phyloP scores from a whole-genome alignment of 495 filamentous ascomycete genomes.

The Aspergillus homomorphus region DNA sequence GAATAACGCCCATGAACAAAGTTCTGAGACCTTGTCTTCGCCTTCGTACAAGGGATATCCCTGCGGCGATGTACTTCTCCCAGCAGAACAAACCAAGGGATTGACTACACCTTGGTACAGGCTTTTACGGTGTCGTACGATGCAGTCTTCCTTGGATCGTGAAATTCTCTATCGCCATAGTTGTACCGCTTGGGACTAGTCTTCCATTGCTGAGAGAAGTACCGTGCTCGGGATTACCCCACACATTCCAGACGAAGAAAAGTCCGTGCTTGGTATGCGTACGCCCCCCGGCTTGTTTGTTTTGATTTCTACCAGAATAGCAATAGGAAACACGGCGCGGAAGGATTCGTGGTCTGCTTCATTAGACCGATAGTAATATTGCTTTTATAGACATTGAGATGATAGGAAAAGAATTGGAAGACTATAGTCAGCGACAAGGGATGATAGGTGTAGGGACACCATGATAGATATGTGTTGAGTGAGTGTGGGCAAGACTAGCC shows the following conservation, averaged over 20 bases:
- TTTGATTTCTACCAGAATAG: neutral
- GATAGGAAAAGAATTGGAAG: slow-evolving; percentile 1
- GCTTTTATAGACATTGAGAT: neutral
- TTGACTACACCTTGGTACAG: neutral
- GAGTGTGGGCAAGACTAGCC: neutral
- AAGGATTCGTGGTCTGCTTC: neutral
- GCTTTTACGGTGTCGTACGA: too few relatives aligned
- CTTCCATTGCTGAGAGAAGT: neutral
- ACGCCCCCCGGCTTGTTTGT: neutral
- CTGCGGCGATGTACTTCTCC: neutral
- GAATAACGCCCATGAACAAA: too few relatives aligned
- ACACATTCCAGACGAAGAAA: neutral
- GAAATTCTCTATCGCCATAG: neutral
- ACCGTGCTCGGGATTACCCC: neutral
- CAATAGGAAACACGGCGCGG: neutral
- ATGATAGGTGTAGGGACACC: neutral
- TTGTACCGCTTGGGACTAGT: neutral
- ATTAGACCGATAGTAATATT: neutral
- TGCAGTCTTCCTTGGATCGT: neutral
- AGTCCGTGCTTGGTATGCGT: neutral
- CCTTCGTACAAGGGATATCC: neutral
- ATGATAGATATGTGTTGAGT: neutral
- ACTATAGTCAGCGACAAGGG: neutral
- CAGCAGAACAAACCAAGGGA: neutral
- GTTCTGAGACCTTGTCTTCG: too few relatives aligned